Evolutionary conservation across 805 yeast species (phyloP).

Genomic region (Grigorovia jiainica): DNA sequence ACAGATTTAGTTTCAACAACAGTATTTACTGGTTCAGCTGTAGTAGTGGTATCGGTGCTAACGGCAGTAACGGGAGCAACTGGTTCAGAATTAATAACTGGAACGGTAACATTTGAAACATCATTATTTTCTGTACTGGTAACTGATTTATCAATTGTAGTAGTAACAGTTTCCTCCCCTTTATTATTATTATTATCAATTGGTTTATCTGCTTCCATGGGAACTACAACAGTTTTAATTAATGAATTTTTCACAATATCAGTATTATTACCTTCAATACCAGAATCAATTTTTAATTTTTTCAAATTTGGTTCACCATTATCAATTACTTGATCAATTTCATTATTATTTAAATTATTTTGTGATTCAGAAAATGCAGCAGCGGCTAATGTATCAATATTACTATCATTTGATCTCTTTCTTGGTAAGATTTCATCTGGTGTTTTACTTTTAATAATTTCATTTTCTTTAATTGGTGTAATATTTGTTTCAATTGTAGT

Average conservation of each 20-base stretch:
- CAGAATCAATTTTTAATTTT: slow-evolving; percentile 4
- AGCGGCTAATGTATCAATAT: slow-evolving; percentile 23
- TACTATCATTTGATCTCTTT: slow-evolving; percentile 24
- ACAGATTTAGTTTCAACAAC: background rate
- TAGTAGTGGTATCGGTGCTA: slow-evolving; percentile 1
- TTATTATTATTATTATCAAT: no score
- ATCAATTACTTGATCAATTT: background rate
- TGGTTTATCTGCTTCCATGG: slow-evolving; percentile 3
- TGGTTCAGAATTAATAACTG: background rate
- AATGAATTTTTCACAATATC: slow-evolving; percentile 7
- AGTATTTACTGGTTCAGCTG: background rate
- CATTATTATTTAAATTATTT: background rate
- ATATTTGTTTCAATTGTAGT: background rate
- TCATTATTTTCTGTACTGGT: background rate
- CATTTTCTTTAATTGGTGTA: background rate
- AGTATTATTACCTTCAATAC: background rate
- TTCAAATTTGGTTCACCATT: slow-evolving; percentile 14
- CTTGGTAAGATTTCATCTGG: slow-evolving; percentile 14
- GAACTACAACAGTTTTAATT: slow-evolving; percentile 2
- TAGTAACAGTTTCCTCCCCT: background rate
- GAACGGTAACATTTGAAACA: slow-evolving; percentile 2
- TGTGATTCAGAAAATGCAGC: slow-evolving; percentile 15
- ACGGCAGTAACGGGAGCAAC: slow-evolving; percentile 2
- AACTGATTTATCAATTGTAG: background rate
- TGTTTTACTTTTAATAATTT: slow-evolving; percentile 1